Conservation (phyloP, 148 eudicot species). For the Vaccinium macrocarpon region DNA sequence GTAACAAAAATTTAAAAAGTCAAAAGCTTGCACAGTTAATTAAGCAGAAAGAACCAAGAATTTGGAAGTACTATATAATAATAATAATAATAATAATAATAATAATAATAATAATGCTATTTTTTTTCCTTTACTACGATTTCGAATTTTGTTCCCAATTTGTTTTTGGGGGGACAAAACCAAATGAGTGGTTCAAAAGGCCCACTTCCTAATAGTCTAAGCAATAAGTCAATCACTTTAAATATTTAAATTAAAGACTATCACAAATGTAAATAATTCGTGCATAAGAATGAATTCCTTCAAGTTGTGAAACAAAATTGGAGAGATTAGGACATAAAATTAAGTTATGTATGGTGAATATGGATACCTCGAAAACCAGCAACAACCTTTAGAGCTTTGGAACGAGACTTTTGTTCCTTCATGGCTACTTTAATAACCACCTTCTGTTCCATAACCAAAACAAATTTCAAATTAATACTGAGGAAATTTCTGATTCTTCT, state of each 20-base stretch:
- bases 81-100: too few species aligned
- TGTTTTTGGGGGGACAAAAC: too few species aligned
- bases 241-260: too few species aligned
- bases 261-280: too few species aligned
- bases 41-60: background rate
- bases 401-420: background rate
- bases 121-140: background rate
- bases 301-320: background rate
- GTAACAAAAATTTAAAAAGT: too few species aligned
- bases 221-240: too few species aligned
- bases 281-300: background rate
- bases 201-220: too few species aligned
- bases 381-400: background rate
- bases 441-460: background rate
- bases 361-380: background rate
- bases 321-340: background rate
- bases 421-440: conserved; percentile 2
- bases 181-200: too few species aligned
- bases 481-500: background rate
- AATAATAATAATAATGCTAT: too few species aligned
- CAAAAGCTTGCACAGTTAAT: background rate
- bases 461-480: background rate
- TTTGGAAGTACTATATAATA: background rate
- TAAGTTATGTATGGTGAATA: too few species aligned
- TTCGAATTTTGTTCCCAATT: too few species aligned